Percentiles rank a stretch among this genome's conserved stretches.
These are phyloP conservation scores for Tricladium varicosporioides DNA, from an alignment of 2,329 filamentous ascomycete genomes.

Conservation along the genomic window DNA sequence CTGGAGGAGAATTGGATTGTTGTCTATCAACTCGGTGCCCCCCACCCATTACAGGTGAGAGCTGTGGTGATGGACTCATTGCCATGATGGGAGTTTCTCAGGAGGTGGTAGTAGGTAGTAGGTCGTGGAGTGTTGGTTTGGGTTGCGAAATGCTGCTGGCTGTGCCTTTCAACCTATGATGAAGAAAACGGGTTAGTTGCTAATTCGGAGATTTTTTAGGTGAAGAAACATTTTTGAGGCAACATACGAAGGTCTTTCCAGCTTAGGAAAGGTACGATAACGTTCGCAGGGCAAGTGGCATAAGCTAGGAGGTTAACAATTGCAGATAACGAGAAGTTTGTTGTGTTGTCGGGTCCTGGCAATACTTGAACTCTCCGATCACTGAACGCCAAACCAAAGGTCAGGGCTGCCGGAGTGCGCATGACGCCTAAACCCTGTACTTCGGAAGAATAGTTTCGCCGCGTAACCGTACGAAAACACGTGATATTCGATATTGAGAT, in stretches of 20 bases:
- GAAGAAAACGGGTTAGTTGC: neutral
- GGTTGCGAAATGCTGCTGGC: neutral
- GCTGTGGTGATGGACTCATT: conserved; percentile 32
- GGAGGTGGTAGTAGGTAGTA: neutral
- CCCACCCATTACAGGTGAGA: conserved; percentile 28
- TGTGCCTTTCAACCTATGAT: neutral
- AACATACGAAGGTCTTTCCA: neutral
- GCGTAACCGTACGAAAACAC: neutral
- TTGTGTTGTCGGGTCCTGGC: neutral
- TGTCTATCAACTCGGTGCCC: conserved; percentile 27
- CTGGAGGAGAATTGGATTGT: conserved; percentile 32
- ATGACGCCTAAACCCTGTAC: neutral
- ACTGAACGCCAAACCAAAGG: neutral
- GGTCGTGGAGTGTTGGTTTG: neutral
- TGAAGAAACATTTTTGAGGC: neutral
- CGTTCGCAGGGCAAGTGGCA: neutral
- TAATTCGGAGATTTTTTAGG: neutral
- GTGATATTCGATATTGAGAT: too few relatives aligned
- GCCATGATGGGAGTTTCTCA: conserved; percentile 16
- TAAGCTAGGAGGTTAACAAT: neutral
- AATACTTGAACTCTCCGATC: neutral
- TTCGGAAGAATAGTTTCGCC: neutral
- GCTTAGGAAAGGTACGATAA: neutral
- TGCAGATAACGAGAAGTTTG: neutral
- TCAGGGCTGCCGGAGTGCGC: neutral